Conservation (phyloP, 371 early-diverging fungal genomes). For the Actinomortierella ambigua region DNA sequence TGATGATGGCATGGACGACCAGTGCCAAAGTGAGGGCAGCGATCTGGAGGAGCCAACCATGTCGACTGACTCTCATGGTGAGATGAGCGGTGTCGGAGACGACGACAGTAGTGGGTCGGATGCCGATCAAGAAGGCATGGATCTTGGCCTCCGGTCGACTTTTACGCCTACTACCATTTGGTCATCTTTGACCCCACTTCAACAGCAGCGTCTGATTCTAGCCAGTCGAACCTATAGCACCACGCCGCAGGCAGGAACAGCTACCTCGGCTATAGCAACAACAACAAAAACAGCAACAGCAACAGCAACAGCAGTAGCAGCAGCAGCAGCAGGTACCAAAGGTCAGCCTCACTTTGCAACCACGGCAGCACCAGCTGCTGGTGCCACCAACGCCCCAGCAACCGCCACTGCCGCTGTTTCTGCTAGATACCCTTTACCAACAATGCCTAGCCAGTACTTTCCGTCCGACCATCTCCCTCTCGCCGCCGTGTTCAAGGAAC, state of each 20-base stretch:
- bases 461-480: constrained; percentile 45
- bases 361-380: neutral
- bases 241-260: neutral
- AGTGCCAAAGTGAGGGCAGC: no score
- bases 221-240: no score
- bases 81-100: neutral
- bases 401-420: neutral
- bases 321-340: neutral
- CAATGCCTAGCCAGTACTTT: constrained; percentile 32
- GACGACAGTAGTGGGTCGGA: neutral
- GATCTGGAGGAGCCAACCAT: no score
- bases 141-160: no score
- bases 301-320: neutral
- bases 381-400: neutral
- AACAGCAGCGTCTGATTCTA: no score
- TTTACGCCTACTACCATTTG: no score
- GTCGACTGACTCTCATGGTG: no score
- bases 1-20: no score
- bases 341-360: neutral
- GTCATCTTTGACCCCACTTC: no score
- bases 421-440: constrained; percentile 20
- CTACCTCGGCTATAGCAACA: neutral
- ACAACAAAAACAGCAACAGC: neutral
- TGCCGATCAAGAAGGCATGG: no score
- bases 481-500: constrained; percentile 39